A percentile compares a stretch with the other conserved stretches of the same genome.
Conservation (phyloP, 2,329 filamentous ascomycete species). For the Aspergillus unguis region DNA sequence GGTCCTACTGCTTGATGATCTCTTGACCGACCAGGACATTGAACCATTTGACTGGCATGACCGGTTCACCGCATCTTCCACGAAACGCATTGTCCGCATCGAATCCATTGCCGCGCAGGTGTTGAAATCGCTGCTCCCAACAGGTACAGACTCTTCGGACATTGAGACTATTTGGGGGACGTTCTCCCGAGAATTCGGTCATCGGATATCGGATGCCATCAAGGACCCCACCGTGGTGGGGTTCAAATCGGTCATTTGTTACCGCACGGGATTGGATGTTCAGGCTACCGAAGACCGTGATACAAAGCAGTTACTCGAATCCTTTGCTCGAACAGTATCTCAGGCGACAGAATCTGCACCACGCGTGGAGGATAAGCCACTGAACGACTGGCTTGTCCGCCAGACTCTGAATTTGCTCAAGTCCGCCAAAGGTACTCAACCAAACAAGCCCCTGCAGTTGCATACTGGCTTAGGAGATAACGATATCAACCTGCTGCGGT, state of each 20-base stretch:
- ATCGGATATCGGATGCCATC: conserved; percentile 55
- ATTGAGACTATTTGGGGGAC: conserved; percentile 14
- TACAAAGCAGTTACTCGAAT: conserved; percentile 25
- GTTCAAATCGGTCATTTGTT: conserved; percentile 83
- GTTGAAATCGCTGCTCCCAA: conserved; percentile 48
- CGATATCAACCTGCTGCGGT: conserved; percentile 65
- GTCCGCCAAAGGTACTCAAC: conserved; percentile 31
- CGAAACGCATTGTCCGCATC: conserved; percentile 73
- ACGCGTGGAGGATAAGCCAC: conserved; percentile 56
- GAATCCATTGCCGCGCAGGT: conserved; percentile 67
- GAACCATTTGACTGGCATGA: conserved; percentile 64
- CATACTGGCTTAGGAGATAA: conserved; percentile 80
- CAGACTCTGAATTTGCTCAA: conserved; percentile 59
- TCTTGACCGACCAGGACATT: conserved; percentile 57
- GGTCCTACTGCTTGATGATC: conserved; percentile 74
- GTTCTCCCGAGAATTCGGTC: conserved; percentile 30
- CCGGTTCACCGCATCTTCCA: conserved; percentile 60
- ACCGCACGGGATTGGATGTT: conserved; percentile 69
- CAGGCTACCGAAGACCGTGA: conserved; percentile 48
- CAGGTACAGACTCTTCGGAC: conserved; percentile 33
- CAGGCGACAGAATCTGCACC: conserved; percentile 27
- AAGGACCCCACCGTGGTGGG: conserved; percentile 66
- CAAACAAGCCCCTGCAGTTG: conserved; percentile 73
- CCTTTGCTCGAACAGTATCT: conserved; percentile 27
- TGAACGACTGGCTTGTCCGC: conserved; percentile 70